Percentiles rank a stretch among this genome's conserved stretches.
phyloP scores from a whole-genome alignment of 2,329 filamentous ascomycete genomes.

The Dichotomopilus funicola region DNA sequence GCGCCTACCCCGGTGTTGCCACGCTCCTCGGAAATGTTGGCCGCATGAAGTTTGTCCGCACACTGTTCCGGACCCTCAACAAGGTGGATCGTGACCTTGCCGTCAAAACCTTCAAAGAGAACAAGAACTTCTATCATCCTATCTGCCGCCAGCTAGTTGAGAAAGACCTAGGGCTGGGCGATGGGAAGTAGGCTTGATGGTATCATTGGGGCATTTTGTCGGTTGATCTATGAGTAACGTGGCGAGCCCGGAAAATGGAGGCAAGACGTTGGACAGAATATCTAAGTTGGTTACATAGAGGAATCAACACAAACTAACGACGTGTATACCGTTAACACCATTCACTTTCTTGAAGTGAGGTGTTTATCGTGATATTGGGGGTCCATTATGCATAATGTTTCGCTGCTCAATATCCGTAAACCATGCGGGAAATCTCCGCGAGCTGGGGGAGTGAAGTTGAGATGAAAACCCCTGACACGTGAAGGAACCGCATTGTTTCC shows the following conservation, averaged over 20 bases:
- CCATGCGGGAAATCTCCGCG: too few relatives aligned
- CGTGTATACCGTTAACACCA: too few relatives aligned
- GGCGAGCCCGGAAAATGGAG: too few relatives aligned
- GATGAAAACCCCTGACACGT: conserved; percentile 14
- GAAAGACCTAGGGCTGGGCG: conserved; percentile 61
- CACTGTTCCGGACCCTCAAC: conserved; percentile 70
- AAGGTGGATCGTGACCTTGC: conserved; percentile 69
- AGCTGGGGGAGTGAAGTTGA: not conserved
- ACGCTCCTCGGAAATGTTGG: conserved; percentile 76
- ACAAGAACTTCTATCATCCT: conserved; percentile 90
- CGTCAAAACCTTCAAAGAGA: conserved; percentile 74
- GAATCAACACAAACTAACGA: too few relatives aligned
- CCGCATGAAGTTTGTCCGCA: conserved; percentile 94
- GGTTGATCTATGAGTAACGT: too few relatives aligned
- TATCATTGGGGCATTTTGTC: too few relatives aligned
- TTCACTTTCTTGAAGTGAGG: too few relatives aligned
- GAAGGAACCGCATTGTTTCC: conserved; percentile 13
- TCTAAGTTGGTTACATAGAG: too few relatives aligned
- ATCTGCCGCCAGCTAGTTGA: conserved; percentile 82
- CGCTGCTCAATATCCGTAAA: too few relatives aligned
- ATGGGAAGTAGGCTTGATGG: conserved; percentile 10
- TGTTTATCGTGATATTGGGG: too few relatives aligned
- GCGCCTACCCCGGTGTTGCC: conserved; percentile 63
- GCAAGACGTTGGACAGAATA: too few relatives aligned
- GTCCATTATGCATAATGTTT: too few relatives aligned